phyloP scores from a whole-genome alignment of 2,329 filamentous ascomycete species.

The Lizonia empirigonia region DNA sequence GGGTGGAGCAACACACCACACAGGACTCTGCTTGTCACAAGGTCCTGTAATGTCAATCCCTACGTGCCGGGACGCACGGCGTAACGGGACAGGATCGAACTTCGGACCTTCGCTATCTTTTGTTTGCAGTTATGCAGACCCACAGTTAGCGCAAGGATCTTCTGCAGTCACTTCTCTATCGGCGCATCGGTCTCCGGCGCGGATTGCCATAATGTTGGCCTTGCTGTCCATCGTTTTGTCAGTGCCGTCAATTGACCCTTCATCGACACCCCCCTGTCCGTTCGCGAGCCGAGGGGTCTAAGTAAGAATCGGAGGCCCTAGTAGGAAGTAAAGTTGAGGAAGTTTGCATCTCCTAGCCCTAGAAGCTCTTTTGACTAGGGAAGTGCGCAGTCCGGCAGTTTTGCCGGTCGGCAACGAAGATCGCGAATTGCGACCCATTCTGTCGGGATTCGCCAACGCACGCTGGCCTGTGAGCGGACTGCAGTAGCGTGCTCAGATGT shows the following conservation, averaged over 20 bases:
- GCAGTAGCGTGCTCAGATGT: too few species aligned
- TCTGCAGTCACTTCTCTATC: too few species aligned
- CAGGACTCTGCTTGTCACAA: too few species aligned
- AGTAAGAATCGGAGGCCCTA: too few species aligned
- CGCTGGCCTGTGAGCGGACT: too few species aligned
- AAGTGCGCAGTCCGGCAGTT: too few species aligned
- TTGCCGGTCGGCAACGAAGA: too few species aligned
- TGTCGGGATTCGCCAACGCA: too few species aligned
- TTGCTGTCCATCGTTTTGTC: neutral
- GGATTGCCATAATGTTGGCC: slow-evolving; percentile 1
- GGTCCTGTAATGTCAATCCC: neutral
- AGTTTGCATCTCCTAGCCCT: neutral
- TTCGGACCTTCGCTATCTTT: slow-evolving; percentile 4
- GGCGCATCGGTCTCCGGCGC: neutral
- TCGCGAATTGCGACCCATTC: neutral
- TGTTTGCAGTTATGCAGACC: neutral
- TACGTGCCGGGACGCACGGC: neutral
- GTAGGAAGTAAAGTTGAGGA: too few species aligned
- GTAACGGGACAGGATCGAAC: slow-evolving; percentile 2
- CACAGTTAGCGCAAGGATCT: neutral
- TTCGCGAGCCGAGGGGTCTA: too few species aligned
- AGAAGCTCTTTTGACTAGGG: neutral
- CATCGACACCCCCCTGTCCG: neutral
- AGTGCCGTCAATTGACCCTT: neutral
- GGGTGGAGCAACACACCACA: too few species aligned